A percentile compares a stretch with the other conserved stretches of the same genome.
These are phyloP conservation scores for Phytophthora meadii DNA, from an alignment of 352 stramenopile species.

Conservation along the genomic window DNA sequence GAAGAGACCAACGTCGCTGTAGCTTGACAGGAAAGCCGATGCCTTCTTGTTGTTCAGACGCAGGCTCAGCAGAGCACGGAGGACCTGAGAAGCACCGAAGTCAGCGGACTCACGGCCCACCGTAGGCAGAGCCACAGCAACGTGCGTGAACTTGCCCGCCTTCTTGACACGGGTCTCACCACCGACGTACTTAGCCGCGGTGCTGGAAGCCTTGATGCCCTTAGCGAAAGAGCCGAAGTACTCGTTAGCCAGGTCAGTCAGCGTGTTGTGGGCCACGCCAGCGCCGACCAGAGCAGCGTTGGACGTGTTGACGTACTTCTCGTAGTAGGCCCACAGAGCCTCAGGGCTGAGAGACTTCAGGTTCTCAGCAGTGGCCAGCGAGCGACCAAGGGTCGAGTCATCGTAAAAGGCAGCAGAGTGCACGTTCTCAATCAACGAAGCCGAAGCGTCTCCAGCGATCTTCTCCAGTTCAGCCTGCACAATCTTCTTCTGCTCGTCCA, in stretches of 20 bases:
- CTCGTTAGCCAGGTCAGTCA: slow-evolving; percentile 69
- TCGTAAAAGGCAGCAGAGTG: slow-evolving; percentile 87
- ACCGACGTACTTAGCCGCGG: slow-evolving; percentile 71
- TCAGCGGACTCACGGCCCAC: slow-evolving; percentile 52
- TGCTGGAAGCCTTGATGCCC: slow-evolving; percentile 30
- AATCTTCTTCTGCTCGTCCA: slow-evolving; percentile 76
- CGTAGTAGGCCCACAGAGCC: slow-evolving; percentile 62
- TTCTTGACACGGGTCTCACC: slow-evolving; percentile 84
- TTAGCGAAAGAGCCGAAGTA: slow-evolving; percentile 63
- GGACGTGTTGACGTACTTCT: slow-evolving; percentile 72
- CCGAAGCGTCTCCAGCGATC: slow-evolving; percentile 45
- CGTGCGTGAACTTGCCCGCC: slow-evolving; percentile 64
- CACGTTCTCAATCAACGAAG: slow-evolving; percentile 63
- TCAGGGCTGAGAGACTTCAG: slow-evolving; percentile 55
- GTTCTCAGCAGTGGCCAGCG: slow-evolving; percentile 61
- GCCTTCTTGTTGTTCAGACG: slow-evolving; percentile 74
- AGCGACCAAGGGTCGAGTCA: slow-evolving; percentile 71
- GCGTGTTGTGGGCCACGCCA: slow-evolving; percentile 65
- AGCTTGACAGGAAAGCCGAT: slow-evolving; percentile 65
- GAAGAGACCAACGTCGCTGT: slow-evolving; percentile 69
- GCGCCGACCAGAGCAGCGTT: slow-evolving; percentile 69
- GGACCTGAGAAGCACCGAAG: slow-evolving; percentile 67
- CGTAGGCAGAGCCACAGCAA: slow-evolving; percentile 75
- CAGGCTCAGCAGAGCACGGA: slow-evolving; percentile 65
- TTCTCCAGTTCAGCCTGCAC: slow-evolving; percentile 62